Conservation (phyloP, 805 yeast genomes). For the Candida cerambycidarum region DNA sequence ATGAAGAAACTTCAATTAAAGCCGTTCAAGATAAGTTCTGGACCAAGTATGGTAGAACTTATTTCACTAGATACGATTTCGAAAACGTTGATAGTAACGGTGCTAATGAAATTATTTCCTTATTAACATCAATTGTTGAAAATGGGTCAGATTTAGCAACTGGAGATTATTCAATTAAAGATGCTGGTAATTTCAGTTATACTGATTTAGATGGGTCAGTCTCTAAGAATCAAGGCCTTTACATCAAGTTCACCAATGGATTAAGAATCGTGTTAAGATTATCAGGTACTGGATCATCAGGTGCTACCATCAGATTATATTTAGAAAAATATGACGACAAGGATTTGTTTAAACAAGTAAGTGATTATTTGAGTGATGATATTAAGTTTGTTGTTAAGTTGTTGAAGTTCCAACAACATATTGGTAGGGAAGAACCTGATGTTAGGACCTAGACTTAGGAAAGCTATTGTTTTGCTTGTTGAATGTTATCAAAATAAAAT, state of each 20-base stretch:
- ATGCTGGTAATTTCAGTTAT: constrained; percentile 86
- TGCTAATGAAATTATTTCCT: constrained; percentile 65
- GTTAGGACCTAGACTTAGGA: constrained; percentile 76
- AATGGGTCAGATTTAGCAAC: constrained; percentile 48
- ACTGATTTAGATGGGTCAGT: constrained; percentile 94
- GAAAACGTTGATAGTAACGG: constrained; percentile 78
- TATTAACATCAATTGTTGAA: constrained; percentile 31
- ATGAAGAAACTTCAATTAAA: constrained; percentile 61
- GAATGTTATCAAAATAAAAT: too few relatives aligned
- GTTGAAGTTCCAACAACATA: constrained; percentile 66
- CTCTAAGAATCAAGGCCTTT: constrained; percentile 84
- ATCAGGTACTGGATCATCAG: constrained; percentile 97
- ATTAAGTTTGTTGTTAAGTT: constrained; percentile 63
- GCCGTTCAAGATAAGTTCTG: constrained; percentile 84
- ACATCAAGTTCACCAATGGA: constrained; percentile 76
- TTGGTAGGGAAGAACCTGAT: constrained; percentile 85
- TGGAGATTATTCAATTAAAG: constrained; percentile 55
- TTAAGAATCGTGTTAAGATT: constrained; percentile 84
- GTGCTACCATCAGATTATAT: constrained; percentile 93
- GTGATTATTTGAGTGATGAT: constrained; percentile 64
- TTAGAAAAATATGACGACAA: constrained; percentile 76
- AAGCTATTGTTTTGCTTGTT: too few relatives aligned
- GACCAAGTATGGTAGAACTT: constrained; percentile 93
- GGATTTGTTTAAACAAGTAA: constrained; percentile 53
- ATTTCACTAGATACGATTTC: constrained; percentile 92